These are phyloP conservation scores for Sugiyamaella paludigena DNA, from an alignment of 1,139 yeast genomes.

Conservation along the genomic window DNA sequence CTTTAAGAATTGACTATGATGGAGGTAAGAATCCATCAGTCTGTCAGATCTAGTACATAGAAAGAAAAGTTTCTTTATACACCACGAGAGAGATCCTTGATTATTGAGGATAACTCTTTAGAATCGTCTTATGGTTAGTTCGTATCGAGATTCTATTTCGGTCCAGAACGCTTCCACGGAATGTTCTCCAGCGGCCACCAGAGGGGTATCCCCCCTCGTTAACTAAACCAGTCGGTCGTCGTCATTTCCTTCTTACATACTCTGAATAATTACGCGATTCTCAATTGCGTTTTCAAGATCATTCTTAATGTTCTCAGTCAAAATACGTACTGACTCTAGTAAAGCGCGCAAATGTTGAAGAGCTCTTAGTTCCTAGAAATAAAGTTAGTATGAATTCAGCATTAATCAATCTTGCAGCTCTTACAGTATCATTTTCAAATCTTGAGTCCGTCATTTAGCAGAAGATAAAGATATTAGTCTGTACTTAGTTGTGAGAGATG, in stretches of 20 bases:
- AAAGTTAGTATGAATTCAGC: too few species aligned
- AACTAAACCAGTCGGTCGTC: conserved; percentile 2
- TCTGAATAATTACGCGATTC: conserved; percentile 25
- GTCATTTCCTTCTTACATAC: conserved; percentile 13
- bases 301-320: conserved; percentile 30
- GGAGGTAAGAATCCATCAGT: conserved; percentile 39
- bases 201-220: too few species aligned
- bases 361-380: conserved; percentile 11
- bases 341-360: conserved; percentile 24
- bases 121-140: not conserved
- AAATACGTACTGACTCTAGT: conserved; percentile 26
- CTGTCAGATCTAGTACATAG: conserved; percentile 23
- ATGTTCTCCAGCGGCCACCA: too few species aligned
- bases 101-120: not conserved
- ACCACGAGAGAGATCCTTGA: conserved; percentile 3
- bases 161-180: not conserved
- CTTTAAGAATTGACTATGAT: conserved; percentile 68
- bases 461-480: too few species aligned
- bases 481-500: too few species aligned
- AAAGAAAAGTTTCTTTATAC: not conserved
- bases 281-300: conserved; percentile 25
- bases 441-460: too few species aligned
- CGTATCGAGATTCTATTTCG: too few species aligned
- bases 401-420: too few species aligned
- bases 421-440: too few species aligned